Base-by-base conservation (phyloP, 441 rosid genomes). In the Adansonia grandidieri region DNA sequence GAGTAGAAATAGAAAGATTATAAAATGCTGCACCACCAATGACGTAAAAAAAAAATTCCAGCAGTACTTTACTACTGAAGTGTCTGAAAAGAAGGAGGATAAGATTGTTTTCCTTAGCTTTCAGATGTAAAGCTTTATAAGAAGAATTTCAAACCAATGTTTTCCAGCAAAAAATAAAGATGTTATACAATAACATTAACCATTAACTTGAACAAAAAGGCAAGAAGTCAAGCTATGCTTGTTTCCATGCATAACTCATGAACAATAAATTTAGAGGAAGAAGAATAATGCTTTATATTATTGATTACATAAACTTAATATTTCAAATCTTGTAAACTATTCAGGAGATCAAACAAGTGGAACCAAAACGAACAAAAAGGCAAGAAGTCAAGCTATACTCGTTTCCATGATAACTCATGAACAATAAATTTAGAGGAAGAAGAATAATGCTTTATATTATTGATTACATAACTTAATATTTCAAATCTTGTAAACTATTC, bases 11-110 rank as follows among this genome's bases (percentile, higher is more conserved):
- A 7, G 14, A 57, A 40, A 57, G 32, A 73, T 57, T 40, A 5
- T 57, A 73, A 19, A 68, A 45, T 47, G 56, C 60, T 45, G n/a
- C 72, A 50, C 42, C 42, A 24, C 57, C 19, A 48, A 70, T 8
- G 13, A 70, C 20, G 22, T 20, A 47, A 70, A 70, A 70, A 48
- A 50, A 50, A 50, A 37, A 20, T 67, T 42, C 51, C 57, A 47
- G 2, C 57, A 22, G 19, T 20, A 50, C 19, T 70, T 24, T 70
- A 56, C 6, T 40, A 37, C 3, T 37, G 76, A 51, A 73, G 6
- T 73, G 65, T 40, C 56, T 56, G 50, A 17, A 28, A 28, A 28
- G 42, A 37, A 37, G 42, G 0, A 5, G 69, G 50, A 54, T 54
- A 32, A 54, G 48, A 32, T 17, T 72, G 14, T 10, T 53, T 22